A percentile compares a stretch with the other conserved stretches of the same genome.
Conservation (phyloP, 2,329 filamentous ascomycete species). For the Diaporthe helianthi region DNA sequence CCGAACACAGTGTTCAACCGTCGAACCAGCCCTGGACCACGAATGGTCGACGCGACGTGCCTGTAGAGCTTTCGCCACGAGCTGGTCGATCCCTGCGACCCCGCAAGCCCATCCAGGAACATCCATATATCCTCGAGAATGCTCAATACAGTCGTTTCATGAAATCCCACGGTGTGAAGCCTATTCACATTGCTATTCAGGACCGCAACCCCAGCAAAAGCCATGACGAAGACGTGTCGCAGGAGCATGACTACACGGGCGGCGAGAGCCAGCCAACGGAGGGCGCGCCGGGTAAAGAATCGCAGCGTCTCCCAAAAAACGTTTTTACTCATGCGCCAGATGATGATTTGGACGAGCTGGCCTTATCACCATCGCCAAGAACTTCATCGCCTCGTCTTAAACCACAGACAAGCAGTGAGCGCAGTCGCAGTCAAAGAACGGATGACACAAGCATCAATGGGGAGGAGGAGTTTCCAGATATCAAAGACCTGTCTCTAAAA, state of each 20-base stretch:
- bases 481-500: slow-evolving; percentile 37
- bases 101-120: slow-evolving; percentile 66
- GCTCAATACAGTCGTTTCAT: slow-evolving; percentile 60
- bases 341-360: slow-evolving; percentile 40
- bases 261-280: slow-evolving; percentile 56
- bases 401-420: slow-evolving; percentile 41
- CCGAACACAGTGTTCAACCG: neutral
- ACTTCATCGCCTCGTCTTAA: slow-evolving; percentile 39
- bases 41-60: slow-evolving; percentile 6
- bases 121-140: slow-evolving; percentile 64
- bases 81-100: slow-evolving; percentile 58
- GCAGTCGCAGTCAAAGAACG: slow-evolving; percentile 40
- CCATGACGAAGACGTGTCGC: slow-evolving; percentile 46
- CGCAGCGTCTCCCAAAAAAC: slow-evolving; percentile 43
- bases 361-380: slow-evolving; percentile 41
- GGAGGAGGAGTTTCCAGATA: slow-evolving; percentile 43
- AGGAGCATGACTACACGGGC: slow-evolving; percentile 56
- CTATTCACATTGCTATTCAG: slow-evolving; percentile 51
- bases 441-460: slow-evolving; percentile 43
- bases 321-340: slow-evolving; percentile 43
- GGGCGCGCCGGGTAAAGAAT: slow-evolving; percentile 33
- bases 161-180: slow-evolving; percentile 61
- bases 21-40: neutral
- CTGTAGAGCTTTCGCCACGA: slow-evolving; percentile 25
- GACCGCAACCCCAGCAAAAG: slow-evolving; percentile 41